Base-by-base conservation (phyloP, 345 rosid genomes). In the Salix suchowensis region DNA sequence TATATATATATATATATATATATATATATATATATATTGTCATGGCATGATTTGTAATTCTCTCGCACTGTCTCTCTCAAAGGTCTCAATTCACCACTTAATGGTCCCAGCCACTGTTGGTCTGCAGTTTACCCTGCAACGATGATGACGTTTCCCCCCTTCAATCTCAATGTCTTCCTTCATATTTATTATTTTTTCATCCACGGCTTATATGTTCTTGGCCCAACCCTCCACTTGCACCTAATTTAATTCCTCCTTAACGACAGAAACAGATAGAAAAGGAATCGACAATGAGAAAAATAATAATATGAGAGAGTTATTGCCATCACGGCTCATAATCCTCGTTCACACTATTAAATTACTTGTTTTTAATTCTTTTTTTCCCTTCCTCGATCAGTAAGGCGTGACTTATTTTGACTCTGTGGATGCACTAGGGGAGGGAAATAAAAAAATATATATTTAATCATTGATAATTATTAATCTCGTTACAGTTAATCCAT, bases 101-200 rank as follows among this genome's bases (percentile, higher is more conserved):
- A 77, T 77, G 84, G 85, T 77, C 77, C 78, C 71, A 74, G 68
- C 68, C 71, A 42, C 55, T 37, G 28, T 14, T 64, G 85, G 81
- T 66, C 91, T 82, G 91, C 77, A 73, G 90, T 89, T 88, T 82
- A 76, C 85, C 87, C 89, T 67, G 84, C 91, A 89, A 72, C 40
- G 84, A 84, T 76, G 81, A 68, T 75, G 82, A 86, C 86, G 68
- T 78, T 71, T 62, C 83, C 73, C 70, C 76, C 80, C 83, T 82
- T 81, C 77, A 73, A 62, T 83, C 74, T 75, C 76, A 42, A 34
- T 24, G 79, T 73, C 68, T 74, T 36, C 1, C 77, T 84, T 81
- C 72, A 14, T 74, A 73, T 80, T 75, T 68, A 61, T 68, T 79
- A 72, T 74, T 70, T 30, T 85, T 77, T 71, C 26, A 71, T 30